Evolutionary conservation across 2,329 filamentous ascomycete species (phyloP).

Genomic region (Nannizziopsis barbatae): DNA sequence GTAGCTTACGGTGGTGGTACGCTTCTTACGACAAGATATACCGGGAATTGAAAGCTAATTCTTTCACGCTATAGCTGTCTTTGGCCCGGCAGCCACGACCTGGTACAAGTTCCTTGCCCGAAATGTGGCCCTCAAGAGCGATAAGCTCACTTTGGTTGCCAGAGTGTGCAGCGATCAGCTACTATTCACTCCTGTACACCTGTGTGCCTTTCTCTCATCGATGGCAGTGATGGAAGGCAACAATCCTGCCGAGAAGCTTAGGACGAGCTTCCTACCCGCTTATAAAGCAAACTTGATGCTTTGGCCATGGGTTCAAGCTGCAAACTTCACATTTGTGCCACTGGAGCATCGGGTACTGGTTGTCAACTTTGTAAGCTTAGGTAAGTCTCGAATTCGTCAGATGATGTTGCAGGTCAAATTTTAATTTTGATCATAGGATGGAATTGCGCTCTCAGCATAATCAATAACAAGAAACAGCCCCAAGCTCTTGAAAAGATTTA

Average conservation of each 20-base stretch:
- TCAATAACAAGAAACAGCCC: slow-evolving; percentile 39
- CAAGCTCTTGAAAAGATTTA: background rate
- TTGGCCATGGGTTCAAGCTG: slow-evolving; percentile 73
- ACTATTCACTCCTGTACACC: slow-evolving; percentile 72
- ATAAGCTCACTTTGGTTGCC: slow-evolving; percentile 59
- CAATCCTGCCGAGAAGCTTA: slow-evolving; percentile 56
- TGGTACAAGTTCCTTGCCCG: slow-evolving; percentile 76
- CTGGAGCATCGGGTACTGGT: slow-evolving; percentile 72
- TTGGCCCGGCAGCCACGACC: slow-evolving; percentile 74
- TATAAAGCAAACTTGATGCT: slow-evolving; percentile 76
- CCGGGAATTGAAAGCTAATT: slow-evolving; percentile 2
- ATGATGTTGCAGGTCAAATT: background rate
- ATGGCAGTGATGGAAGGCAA: slow-evolving; percentile 74
- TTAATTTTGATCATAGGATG: slow-evolving; percentile 33
- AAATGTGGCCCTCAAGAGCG: slow-evolving; percentile 53
- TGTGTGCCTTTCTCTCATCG: slow-evolving; percentile 67
- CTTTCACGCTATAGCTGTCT: slow-evolving; percentile 47
- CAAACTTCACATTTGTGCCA: slow-evolving; percentile 81
- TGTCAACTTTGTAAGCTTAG: slow-evolving; percentile 68
- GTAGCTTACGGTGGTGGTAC: slow-evolving; percentile 40
- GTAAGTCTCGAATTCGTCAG: slow-evolving; percentile 33
- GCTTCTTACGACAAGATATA: background rate
- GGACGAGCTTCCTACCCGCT: slow-evolving; percentile 57
- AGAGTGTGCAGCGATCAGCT: slow-evolving; percentile 72
- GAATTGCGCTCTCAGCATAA: slow-evolving; percentile 49